Percentiles rank a stretch among this genome's conserved stretches.
Evolutionary conservation across 495 filamentous ascomycete genomes (phyloP).

Genomic region (Penicillium turbatum): DNA sequence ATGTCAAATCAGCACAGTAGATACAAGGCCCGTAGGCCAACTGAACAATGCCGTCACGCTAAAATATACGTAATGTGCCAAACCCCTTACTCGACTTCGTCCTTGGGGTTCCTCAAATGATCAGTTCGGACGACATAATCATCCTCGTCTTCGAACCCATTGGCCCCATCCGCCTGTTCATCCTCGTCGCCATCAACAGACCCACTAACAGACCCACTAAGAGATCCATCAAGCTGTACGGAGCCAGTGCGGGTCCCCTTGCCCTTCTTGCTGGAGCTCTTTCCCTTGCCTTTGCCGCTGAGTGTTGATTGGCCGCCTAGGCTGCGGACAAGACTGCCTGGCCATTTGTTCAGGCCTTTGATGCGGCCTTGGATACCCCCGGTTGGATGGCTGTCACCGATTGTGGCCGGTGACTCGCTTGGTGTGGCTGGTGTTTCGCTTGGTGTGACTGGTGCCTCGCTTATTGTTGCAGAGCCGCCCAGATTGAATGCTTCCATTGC

Average conservation of each 20-base stretch:
- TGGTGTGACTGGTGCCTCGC: background rate
- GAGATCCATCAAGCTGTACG: constrained; percentile 36
- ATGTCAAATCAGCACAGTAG: constrained; percentile 5
- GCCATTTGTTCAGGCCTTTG: constrained; percentile 32
- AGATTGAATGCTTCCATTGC: constrained; percentile 36
- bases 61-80: background rate
- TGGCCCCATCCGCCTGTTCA: constrained; percentile 27
- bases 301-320: constrained; percentile 26
- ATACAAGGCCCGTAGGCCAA: background rate
- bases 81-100: constrained; percentile 23
- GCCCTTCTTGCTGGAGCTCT: constrained; percentile 43
- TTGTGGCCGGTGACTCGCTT: constrained; percentile 25
- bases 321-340: constrained; percentile 25
- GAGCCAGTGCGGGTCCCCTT: constrained; percentile 18
- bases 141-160: constrained; percentile 44
- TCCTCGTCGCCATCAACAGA: constrained; percentile 40
- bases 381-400: constrained; percentile 26
- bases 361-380: constrained; percentile 23
- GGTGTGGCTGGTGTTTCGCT: background rate
- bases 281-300: constrained; percentile 39
- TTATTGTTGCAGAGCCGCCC: constrained; percentile 10
- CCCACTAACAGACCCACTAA: too few species aligned
- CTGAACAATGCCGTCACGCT: background rate
- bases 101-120: constrained; percentile 31
- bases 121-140: constrained; percentile 47